Evolutionary conservation across 306 rosid genomes (phyloP), one percentile per base, ranked within the genome.

Genomic region (Cicer arietinum): DNA sequence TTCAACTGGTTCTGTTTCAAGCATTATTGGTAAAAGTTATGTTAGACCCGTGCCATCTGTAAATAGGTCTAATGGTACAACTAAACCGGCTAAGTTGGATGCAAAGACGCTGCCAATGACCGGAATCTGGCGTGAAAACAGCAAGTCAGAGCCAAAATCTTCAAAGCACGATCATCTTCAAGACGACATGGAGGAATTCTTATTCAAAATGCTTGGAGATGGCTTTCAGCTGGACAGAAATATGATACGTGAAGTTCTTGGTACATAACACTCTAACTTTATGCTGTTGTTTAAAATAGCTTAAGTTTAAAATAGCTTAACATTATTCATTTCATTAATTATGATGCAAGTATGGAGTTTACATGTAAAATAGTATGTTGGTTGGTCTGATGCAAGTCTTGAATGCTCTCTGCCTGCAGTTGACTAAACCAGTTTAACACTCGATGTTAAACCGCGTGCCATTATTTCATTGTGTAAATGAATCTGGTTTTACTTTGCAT

Each of bases 161-260:
- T 64, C 43, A 6, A 84, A 74, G 63, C 76, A 79, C 22, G 67
- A 78, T 71, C 42, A 1, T 18, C 82, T 88, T 80, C 91, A 84
- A 59, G 84, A 69, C 62, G 91, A 83, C 68, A 91, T 88, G 92
- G 98, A 91, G 75, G 89, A 92, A 30, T 89, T 94, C 77, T 77
- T 94, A 69, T 87, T 84, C 79, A 82, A 58, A 58, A 90, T 91
- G 97, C 96, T 94, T 69, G 96, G 95, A 59, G 84, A 85, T 64
- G 97, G 96, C 42, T 91, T 89, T 79, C 79, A 78, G 81, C 90
- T 94, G 30, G 88, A 86, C 11, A 87, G 91, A 79, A 81, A 82
- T 60, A 82, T 70, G 80, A 89, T 94, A 62, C 86, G 78, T 3
- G 84, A 86, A 72, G 94, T 94, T 83, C 90, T 94, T 78, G 95